phyloP scores from a whole-genome alignment of 108 stramenopile species.

The Epipyxis sp. region DNA sequence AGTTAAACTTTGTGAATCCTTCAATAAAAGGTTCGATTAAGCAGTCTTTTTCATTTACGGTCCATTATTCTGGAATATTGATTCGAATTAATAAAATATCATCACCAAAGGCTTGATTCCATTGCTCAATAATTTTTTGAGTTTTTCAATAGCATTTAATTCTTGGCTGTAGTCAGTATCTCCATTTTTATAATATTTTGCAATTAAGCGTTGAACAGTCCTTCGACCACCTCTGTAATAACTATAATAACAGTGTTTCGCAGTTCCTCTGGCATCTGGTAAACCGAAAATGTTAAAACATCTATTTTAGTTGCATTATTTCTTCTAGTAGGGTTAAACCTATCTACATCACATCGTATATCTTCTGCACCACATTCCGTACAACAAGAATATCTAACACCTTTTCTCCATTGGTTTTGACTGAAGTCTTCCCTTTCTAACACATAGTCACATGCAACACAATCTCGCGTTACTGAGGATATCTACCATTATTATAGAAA shows the following conservation, averaged over 20 bases:
- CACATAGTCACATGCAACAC: not conserved
- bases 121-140: conserved; percentile 41
- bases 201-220: not conserved
- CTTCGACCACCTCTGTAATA: not conserved
- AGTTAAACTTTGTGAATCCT: conserved; percentile 61
- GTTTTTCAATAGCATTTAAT: conserved; percentile 43
- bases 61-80: conserved; percentile 51
- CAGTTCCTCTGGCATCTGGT: not conserved
- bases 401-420: not conserved
- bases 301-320: not conserved
- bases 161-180: conserved; percentile 45
- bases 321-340: not conserved
- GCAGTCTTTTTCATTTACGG: conserved; percentile 35
- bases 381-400: not conserved
- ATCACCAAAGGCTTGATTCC: conserved; percentile 41
- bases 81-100: conserved; percentile 40
- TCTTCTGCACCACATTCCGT: not conserved
- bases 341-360: not conserved
- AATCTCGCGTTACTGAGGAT: not conserved
- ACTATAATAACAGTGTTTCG: not conserved
- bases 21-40: conserved; percentile 54
- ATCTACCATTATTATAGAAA: not conserved
- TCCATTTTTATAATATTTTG: not conserved
- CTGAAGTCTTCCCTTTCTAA: not conserved
- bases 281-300: not conserved